phyloP scores from a whole-genome alignment of 306 rosid species.

The Comarum palustre region DNA sequence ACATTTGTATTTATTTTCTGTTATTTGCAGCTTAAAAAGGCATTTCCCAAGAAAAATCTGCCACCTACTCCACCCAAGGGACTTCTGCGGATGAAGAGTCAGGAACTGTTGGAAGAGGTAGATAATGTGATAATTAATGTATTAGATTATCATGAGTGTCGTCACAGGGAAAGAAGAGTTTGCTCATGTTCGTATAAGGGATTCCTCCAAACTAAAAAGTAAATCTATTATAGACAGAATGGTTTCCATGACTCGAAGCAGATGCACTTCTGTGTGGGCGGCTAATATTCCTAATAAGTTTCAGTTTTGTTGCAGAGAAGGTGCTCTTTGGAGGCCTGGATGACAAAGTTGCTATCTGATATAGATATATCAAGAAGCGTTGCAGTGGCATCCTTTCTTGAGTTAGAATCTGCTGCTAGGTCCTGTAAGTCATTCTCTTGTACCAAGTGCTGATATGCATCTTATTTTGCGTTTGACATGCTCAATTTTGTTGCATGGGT shows the following conservation, averaged over 20 bases:
- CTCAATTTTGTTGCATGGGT: background rate
- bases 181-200: background rate
- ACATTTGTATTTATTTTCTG: constrained; percentile 15
- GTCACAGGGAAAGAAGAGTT: background rate
- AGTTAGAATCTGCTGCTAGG: constrained; percentile 97
- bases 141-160: constrained; percentile 11
- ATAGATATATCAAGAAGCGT: constrained; percentile 87
- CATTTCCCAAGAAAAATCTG: constrained; percentile 69
- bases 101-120: constrained; percentile 92
- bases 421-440: constrained; percentile 67
- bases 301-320: constrained; percentile 79
- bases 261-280: constrained; percentile 12
- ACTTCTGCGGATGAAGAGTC: constrained; percentile 75
- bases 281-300: constrained; percentile 27
- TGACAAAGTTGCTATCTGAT: constrained; percentile 79
- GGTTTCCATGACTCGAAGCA: constrained; percentile 12
- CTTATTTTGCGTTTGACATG: constrained; percentile 15
- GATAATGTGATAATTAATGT: constrained; percentile 30
- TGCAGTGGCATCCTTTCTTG: constrained; percentile 91
- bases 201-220: background rate
- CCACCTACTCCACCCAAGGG: constrained; percentile 96
- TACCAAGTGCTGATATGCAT: constrained; percentile 22
- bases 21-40: constrained; percentile 66
- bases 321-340: constrained; percentile 96
- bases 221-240: background rate